phyloP scores from a whole-genome alignment of 75 land plant species.

The Selaginella moellendorffii region DNA sequence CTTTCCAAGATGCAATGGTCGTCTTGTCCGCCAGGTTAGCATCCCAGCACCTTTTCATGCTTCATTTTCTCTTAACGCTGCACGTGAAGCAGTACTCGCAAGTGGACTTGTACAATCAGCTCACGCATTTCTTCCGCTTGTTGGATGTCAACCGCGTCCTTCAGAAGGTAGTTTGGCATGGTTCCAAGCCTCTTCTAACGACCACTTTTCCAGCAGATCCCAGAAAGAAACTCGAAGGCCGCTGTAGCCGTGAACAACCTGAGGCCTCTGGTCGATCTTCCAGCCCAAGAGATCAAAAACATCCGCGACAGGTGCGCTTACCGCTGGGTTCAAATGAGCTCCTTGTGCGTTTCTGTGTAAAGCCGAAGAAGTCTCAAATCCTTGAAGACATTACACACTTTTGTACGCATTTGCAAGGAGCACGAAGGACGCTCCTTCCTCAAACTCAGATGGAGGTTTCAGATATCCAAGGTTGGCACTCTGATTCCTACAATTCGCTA shows the following conservation, averaged over 20 bases:
- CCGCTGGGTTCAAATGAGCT: slow-evolving; percentile 63
- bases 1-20: slow-evolving; percentile 87
- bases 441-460: too few relatives aligned
- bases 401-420: too few relatives aligned
- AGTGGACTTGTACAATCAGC: slow-evolving; percentile 87
- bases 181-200: neutral
- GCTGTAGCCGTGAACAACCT: slow-evolving; percentile 45
- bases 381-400: too few relatives aligned
- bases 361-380: too few relatives aligned
- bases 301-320: slow-evolving; percentile 68
- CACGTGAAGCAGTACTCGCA: slow-evolving; percentile 66
- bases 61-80: neutral
- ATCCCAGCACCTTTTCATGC: neutral
- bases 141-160: slow-evolving; percentile 50
- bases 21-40: slow-evolving; percentile 62
- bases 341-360: slow-evolving; percentile 34
- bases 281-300: slow-evolving; percentile 32
- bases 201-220: slow-evolving; percentile 29
- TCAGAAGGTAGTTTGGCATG: slow-evolving; percentile 94
- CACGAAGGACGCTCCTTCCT: too few relatives aligned
- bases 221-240: slow-evolving; percentile 34
- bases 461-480: too few relatives aligned
- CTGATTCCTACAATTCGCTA: too few relatives aligned
- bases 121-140: slow-evolving; percentile 61
- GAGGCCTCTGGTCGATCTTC: slow-evolving; percentile 39